Evolutionary conservation across 805 yeast genomes (phyloP).

Genomic region (Zygotorulaspora danielsina): DNA sequence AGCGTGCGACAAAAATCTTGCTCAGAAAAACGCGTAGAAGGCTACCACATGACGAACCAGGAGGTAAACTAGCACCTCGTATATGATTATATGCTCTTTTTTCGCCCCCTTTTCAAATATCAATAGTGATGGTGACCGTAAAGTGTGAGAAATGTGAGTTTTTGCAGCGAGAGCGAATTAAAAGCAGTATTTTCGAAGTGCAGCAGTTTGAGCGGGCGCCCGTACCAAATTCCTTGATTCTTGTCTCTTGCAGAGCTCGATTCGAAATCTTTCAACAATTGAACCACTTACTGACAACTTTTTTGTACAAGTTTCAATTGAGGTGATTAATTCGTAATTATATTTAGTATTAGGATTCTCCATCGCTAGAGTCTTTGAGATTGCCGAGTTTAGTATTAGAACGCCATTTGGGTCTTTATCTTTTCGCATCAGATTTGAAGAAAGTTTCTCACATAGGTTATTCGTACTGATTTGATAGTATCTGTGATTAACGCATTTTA

Average conservation of each 20-base stretch:
- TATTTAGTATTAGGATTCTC: no score
- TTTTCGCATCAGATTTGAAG: neutral
- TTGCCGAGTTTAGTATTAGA: neutral
- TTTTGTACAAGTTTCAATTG: no score
- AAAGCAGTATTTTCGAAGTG: slow-evolving; percentile 1
- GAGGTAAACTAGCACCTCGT: no score
- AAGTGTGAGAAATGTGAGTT: no score
- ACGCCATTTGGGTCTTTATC: neutral
- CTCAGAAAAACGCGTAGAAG: no score
- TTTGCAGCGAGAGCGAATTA: slow-evolving; percentile 3
- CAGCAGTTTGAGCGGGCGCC: slow-evolving; percentile 1
- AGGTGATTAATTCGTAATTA: no score
- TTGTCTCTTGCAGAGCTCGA: neutral
- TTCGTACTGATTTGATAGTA: neutral
- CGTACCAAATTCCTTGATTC: neutral
- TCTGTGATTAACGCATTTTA: slow-evolving; percentile 5
- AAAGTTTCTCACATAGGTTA: slow-evolving; percentile 1
- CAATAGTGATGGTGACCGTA: no score
- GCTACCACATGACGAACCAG: no score
- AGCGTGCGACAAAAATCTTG: slow-evolving; percentile 3
- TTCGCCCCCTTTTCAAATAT: no score
- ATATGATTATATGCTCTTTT: no score
- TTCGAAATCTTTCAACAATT: slow-evolving; percentile 1
- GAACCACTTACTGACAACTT: neutral
- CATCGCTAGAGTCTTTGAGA: no score